phyloP scores from a whole-genome alignment of 139 green algal genomes.

The Chlorella sp. region DNA sequence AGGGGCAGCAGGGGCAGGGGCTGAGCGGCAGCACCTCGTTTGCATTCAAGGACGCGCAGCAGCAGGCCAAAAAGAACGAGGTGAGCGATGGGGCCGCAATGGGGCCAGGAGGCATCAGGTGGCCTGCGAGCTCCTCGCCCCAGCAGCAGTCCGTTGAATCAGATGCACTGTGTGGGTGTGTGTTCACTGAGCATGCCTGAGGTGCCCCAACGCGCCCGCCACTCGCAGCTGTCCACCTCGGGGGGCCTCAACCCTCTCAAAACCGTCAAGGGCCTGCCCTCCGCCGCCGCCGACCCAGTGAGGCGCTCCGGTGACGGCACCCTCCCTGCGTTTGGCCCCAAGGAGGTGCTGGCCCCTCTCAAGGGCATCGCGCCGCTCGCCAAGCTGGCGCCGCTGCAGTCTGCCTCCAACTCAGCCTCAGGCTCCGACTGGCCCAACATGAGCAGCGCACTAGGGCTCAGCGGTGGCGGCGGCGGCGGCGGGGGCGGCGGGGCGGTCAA shows the following conservation, averaged over 20 bases:
- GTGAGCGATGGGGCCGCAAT: background rate
- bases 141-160: background rate
- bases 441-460: background rate
- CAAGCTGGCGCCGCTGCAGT: conserved; percentile 1
- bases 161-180: too few species aligned
- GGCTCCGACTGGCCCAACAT: conserved; percentile 1
- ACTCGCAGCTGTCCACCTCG: conserved; percentile 2
- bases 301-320: background rate
- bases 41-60: background rate
- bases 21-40: background rate
- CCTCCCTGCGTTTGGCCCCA: background rate
- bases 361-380: background rate
- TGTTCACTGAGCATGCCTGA: background rate
- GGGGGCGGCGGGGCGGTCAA: too few species aligned
- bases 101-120: too few species aligned
- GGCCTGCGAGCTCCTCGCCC: background rate
- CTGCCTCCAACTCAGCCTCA: conserved; percentile 5
- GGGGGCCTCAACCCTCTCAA: background rate
- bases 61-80: background rate
- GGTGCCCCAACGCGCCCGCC: background rate
- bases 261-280: conserved; percentile 6
- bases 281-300: background rate
- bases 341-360: conserved; percentile 10
- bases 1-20: background rate
- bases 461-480: too few species aligned